phyloP scores from a whole-genome alignment of 1,284 basidiomycete species.

The Fistulinella staudtii region DNA sequence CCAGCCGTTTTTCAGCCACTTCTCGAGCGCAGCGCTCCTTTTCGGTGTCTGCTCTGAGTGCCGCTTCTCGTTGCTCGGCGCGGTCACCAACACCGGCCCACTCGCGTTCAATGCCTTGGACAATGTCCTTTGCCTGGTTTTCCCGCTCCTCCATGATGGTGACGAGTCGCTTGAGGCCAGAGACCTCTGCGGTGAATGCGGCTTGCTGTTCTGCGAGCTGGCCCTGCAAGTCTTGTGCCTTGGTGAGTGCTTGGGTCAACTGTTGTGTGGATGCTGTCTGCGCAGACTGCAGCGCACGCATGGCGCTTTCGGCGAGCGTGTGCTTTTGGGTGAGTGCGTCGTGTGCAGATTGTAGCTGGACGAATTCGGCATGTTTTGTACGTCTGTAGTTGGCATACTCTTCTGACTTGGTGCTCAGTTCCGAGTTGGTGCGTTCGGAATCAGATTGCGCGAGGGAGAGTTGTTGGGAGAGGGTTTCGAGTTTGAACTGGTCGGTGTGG shows the following conservation, averaged over 20 bases:
- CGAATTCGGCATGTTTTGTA: slow-evolving; percentile 67
- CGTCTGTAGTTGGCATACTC: slow-evolving; percentile 72
- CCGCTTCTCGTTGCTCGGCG: slow-evolving; percentile 62
- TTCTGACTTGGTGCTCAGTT: slow-evolving; percentile 62
- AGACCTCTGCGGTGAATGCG: slow-evolving; percentile 71
- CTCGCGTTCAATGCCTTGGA: slow-evolving; percentile 74
- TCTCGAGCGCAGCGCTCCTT: slow-evolving; percentile 58
- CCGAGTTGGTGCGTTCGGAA: slow-evolving; percentile 58
- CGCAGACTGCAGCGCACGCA: slow-evolving; percentile 66
- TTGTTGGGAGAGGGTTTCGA: slow-evolving; percentile 77
- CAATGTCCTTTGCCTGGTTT: slow-evolving; percentile 70
- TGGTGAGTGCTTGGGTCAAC: slow-evolving; percentile 65
- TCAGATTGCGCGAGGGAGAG: slow-evolving; percentile 70
- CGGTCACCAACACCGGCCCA: slow-evolving; percentile 70
- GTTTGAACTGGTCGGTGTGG: slow-evolving; percentile 70
- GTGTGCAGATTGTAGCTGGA: slow-evolving; percentile 68
- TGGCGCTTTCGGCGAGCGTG: slow-evolving; percentile 55
- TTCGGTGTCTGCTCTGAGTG: slow-evolving; percentile 63
- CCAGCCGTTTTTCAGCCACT: slow-evolving; percentile 55
- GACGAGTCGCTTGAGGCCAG: slow-evolving; percentile 66
- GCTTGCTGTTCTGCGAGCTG: slow-evolving; percentile 78
- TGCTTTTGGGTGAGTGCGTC: slow-evolving; percentile 66
- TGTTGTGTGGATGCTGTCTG: slow-evolving; percentile 65
- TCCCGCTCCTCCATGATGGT: slow-evolving; percentile 82
- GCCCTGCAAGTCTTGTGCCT: slow-evolving; percentile 66